These are phyloP conservation scores for Diaporthe sp. DNA, from an alignment of 2,329 filamentous ascomycete species.

Conservation along the genomic window DNA sequence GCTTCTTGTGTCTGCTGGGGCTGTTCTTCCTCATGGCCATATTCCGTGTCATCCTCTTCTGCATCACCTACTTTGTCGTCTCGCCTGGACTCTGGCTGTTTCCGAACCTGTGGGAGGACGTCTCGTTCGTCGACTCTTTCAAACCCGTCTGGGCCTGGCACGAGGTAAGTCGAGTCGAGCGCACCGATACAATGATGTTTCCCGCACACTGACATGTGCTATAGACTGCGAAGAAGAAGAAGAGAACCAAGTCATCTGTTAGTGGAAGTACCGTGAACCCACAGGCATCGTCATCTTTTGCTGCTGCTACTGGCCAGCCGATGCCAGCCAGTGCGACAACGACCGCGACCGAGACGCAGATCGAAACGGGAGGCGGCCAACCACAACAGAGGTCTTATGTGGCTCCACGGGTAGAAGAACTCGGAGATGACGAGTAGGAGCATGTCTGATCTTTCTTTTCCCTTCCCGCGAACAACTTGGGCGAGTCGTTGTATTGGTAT, in stretches of 20 bases:
- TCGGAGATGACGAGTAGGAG: conserved; percentile 49
- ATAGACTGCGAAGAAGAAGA: conserved; percentile 68
- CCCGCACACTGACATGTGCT: conserved; percentile 15
- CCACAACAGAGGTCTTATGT: conserved; percentile 59
- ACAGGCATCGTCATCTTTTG: conserved; percentile 58
- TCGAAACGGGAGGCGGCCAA: conserved; percentile 55
- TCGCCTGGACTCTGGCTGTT: conserved; percentile 97
- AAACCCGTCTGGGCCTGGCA: conserved; percentile 98
- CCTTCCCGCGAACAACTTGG: background rate
- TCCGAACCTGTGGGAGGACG: conserved; percentile 97
- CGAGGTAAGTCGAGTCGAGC: conserved; percentile 72
- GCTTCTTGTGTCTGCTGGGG: conserved; percentile 87
- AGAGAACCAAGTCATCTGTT: conserved; percentile 59
- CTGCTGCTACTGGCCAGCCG: conserved; percentile 65
- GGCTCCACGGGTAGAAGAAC: conserved; percentile 54
- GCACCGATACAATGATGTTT: background rate
- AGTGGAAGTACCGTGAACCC: conserved; percentile 45
- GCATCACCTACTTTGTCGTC: conserved; percentile 86
- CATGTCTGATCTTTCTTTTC: background rate
- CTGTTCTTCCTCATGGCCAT: conserved; percentile 98
- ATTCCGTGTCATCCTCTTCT: conserved; percentile 94
- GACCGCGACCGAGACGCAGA: conserved; percentile 67
- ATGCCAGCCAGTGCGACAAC: conserved; percentile 67
- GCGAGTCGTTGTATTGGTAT: background rate
- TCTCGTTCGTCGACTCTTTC: conserved; percentile 98